These are phyloP conservation scores for Coemansia sp. DNA, from an alignment of 192 early-diverging fungal genomes.

Conservation along the genomic window DNA sequence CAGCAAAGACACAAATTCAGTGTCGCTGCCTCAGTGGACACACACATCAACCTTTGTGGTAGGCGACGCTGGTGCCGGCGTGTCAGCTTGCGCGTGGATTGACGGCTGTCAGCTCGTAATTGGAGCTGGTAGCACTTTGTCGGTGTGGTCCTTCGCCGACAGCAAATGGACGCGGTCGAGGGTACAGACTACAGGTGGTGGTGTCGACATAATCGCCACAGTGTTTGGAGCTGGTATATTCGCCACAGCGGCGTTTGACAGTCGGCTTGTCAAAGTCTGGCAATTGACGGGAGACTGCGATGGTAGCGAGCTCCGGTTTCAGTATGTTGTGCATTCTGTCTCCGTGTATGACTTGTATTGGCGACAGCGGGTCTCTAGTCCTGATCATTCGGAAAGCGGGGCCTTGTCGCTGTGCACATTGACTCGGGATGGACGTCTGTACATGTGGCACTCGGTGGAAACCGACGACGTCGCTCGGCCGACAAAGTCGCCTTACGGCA, in stretches of 20 bases:
- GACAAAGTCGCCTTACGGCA: neutral
- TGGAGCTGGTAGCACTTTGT: constrained; percentile 4
- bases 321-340: constrained; percentile 38
- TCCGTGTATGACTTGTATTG: constrained; percentile 31
- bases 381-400: neutral
- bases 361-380: neutral
- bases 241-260: constrained; percentile 20
- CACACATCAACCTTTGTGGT: constrained; percentile 7
- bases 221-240: constrained; percentile 17
- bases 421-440: constrained; percentile 10
- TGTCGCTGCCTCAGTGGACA: constrained; percentile 10
- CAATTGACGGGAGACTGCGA: constrained; percentile 9
- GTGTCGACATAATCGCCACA: constrained; percentile 15
- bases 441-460: constrained; percentile 20
- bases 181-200: constrained; percentile 7
- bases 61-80: neutral
- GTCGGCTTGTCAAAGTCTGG: constrained; percentile 42
- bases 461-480: constrained; percentile 1
- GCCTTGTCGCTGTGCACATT: constrained; percentile 21
- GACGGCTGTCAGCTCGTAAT: constrained; percentile 12
- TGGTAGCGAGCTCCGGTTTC: constrained; percentile 26
- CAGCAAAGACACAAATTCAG: neutral
- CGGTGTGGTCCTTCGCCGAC: constrained; percentile 14
- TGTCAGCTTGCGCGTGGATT: constrained; percentile 26
- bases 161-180: constrained; percentile 12